These are phyloP conservation scores for Mycocalia duriaeana DNA, from an alignment of 1,284 basidiomycete genomes.

Conservation along the genomic window DNA sequence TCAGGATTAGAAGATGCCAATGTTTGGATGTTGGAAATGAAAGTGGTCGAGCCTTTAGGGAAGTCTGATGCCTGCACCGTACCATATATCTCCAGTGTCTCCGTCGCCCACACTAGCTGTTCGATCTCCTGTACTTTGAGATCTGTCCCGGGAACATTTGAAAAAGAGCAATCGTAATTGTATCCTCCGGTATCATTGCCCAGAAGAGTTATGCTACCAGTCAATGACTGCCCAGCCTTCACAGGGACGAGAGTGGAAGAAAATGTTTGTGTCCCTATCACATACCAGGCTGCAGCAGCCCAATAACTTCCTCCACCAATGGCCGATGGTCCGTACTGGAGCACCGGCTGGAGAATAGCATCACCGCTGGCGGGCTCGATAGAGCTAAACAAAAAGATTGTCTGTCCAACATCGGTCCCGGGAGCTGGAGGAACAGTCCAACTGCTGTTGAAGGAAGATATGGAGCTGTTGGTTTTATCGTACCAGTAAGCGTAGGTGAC, in stretches of 20 bases:
- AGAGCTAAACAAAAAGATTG: neutral
- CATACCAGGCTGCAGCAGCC: neutral
- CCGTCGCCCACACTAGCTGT: neutral
- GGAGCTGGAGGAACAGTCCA: neutral
- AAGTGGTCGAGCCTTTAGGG: neutral
- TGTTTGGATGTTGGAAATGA: neutral
- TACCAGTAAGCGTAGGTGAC: slow-evolving; percentile 12
- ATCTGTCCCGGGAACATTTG: neutral
- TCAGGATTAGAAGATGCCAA: neutral
- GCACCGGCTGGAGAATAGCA: slow-evolving; percentile 1
- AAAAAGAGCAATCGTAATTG: neutral
- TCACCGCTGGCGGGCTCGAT: neutral
- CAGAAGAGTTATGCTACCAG: neutral
- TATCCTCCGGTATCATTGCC: neutral
- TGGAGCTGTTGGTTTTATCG: neutral
- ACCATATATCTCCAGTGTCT: neutral
- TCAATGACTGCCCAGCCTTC: neutral
- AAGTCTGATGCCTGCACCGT: neutral
- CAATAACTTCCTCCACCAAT: neutral
- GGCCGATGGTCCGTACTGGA: neutral
- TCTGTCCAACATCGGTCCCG: neutral
- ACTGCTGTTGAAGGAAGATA: neutral
- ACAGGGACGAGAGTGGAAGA: neutral
- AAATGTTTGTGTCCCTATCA: neutral
- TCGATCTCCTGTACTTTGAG: neutral